Percentiles rank a stretch among this genome's conserved stretches.
phyloP scores from a whole-genome alignment of 2,329 filamentous ascomycete species.

The Xylariaceae sp. region DNA sequence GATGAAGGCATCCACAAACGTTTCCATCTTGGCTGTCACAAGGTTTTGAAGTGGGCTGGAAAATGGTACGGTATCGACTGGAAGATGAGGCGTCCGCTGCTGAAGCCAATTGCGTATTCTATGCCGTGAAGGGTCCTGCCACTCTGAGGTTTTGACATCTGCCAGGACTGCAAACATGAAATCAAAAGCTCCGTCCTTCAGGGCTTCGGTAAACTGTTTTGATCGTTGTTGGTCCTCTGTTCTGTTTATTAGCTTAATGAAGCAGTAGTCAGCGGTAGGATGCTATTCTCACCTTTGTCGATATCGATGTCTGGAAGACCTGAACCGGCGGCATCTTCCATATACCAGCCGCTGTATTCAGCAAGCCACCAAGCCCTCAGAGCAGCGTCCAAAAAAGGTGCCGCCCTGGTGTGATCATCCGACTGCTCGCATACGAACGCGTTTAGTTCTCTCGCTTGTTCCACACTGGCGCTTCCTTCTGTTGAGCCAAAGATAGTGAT shows the following conservation, averaged over 20 bases:
- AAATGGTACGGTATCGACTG: slow-evolving; percentile 60
- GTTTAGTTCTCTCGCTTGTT: slow-evolving; percentile 65
- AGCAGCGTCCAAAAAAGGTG: slow-evolving; percentile 71
- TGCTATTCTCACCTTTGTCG: slow-evolving; percentile 37
- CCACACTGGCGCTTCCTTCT: slow-evolving; percentile 60
- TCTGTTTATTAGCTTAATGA: slow-evolving; percentile 23
- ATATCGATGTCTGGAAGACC: slow-evolving; percentile 56
- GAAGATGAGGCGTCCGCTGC: slow-evolving; percentile 65
- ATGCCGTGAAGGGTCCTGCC: slow-evolving; percentile 79
- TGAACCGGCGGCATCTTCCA: slow-evolving; percentile 60
- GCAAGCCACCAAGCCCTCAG: slow-evolving; percentile 81
- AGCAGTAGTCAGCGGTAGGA: slow-evolving; percentile 6
- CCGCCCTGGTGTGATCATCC: slow-evolving; percentile 62
- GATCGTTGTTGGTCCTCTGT: slow-evolving; percentile 64
- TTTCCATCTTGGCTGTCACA: slow-evolving; percentile 75
- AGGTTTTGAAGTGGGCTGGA: slow-evolving; percentile 64
- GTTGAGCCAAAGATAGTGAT: slow-evolving; percentile 73
- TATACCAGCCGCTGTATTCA: slow-evolving; percentile 86
- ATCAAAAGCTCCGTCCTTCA: slow-evolving; percentile 87
- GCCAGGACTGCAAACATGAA: slow-evolving; percentile 81
- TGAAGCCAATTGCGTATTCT: slow-evolving; percentile 78
- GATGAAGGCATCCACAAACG: slow-evolving; percentile 86
- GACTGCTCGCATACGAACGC: slow-evolving; percentile 56
- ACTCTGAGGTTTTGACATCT: slow-evolving; percentile 71
- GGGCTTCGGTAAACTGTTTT: slow-evolving; percentile 63